These are phyloP conservation scores for Scedosporium boydii DNA, from an alignment of 2,329 filamentous ascomycete genomes.

Conservation along the genomic window DNA sequence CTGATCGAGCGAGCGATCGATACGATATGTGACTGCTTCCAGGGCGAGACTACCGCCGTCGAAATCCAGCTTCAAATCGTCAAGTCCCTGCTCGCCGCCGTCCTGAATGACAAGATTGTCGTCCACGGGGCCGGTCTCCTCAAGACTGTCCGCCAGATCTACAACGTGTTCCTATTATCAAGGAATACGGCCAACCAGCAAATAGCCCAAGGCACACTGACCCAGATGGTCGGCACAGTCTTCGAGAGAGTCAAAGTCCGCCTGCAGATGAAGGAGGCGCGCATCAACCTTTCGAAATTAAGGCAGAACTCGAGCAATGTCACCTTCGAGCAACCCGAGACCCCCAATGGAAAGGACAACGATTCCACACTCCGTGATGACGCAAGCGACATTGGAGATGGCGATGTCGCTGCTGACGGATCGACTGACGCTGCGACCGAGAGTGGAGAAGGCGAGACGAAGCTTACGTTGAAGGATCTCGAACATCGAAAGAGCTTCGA, in stretches of 20 bases:
- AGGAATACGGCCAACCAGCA: conserved; percentile 93
- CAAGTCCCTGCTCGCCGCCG: conserved; percentile 89
- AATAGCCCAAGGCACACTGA: conserved; percentile 90
- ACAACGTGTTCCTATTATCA: conserved; percentile 96
- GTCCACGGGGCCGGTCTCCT: conserved; percentile 92
- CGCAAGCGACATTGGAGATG: conserved; percentile 21
- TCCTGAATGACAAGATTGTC: conserved; percentile 97
- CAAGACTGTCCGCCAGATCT: conserved; percentile 94
- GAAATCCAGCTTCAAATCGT: conserved; percentile 97
- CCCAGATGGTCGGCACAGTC: conserved; percentile 97
- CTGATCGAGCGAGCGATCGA: conserved; percentile 97
- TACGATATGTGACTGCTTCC: conserved; percentile 98
- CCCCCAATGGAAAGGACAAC: conserved; percentile 23
- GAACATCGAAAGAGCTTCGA: conserved; percentile 61
- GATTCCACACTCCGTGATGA: conserved; percentile 22
- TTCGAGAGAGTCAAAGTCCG: conserved; percentile 89
- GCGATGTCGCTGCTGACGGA: conserved; percentile 17
- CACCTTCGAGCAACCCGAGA: conserved; percentile 38
- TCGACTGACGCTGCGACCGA: conserved; percentile 17
- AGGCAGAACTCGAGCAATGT: conserved; percentile 43
- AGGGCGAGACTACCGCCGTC: conserved; percentile 83
- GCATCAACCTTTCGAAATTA: conserved; percentile 46
- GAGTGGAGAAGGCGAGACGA: conserved; percentile 25
- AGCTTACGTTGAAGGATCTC: conserved; percentile 57
- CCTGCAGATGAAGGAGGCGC: conserved; percentile 77